Evolutionary conservation across 805 yeast genomes (phyloP).

Genomic region (Priceomyces medius): DNA sequence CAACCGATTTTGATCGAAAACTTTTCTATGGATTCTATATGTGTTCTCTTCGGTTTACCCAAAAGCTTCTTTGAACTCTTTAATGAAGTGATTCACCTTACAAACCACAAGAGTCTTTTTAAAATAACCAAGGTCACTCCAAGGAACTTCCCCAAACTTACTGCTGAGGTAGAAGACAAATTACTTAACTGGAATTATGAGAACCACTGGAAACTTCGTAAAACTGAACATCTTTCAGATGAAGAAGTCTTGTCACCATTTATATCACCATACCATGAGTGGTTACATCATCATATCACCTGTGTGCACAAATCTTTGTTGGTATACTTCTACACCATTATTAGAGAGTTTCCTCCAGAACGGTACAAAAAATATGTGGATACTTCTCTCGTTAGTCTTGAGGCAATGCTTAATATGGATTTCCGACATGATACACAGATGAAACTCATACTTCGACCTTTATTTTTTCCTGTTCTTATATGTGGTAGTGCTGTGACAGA

Average conservation of each 20-base stretch:
- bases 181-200: conserved; percentile 46
- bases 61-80: conserved; percentile 44
- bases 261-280: conserved; percentile 39
- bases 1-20: not conserved
- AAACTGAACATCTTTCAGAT: conserved; percentile 7
- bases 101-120: conserved; percentile 55
- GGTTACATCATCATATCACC: conserved; percentile 34
- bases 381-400: conserved; percentile 34
- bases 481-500: conserved; percentile 40
- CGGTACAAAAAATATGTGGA: conserved; percentile 35
- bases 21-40: not conserved
- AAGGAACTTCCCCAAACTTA: conserved; percentile 53
- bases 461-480: conserved; percentile 50
- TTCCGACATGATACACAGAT: conserved; percentile 11
- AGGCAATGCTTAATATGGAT: conserved; percentile 18
- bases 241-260: conserved; percentile 15
- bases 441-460: conserved; percentile 28
- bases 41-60: conserved; percentile 48
- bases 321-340: conserved; percentile 45
- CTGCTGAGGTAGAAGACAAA: conserved; percentile 55
- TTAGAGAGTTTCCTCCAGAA: conserved; percentile 41
- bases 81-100: conserved; percentile 43
- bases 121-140: conserved; percentile 39
- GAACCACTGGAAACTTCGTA: conserved; percentile 39
- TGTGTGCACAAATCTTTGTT: conserved; percentile 45